Percentiles rank a stretch among this genome's conserved stretches.
Evolutionary conservation across 1,139 yeast species (phyloP).

Genomic region (Hanseniaspora uvarum): DNA sequence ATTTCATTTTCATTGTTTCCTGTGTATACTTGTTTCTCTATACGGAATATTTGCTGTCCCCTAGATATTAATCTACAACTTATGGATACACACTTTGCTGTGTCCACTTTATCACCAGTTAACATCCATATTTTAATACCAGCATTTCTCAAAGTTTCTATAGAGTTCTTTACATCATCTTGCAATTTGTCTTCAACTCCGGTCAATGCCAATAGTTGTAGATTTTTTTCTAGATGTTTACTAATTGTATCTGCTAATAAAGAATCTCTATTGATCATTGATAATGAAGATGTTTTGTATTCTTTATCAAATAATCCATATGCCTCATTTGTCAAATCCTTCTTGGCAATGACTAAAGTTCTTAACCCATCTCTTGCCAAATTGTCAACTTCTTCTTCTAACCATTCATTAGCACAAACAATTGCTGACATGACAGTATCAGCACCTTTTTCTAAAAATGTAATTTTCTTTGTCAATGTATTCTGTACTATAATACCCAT

Average conservation of each 20-base stretch:
- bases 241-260: slow-evolving; percentile 59
- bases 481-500: slow-evolving; percentile 86
- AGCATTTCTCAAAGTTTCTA: slow-evolving; percentile 86
- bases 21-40: slow-evolving; percentile 52
- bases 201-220: slow-evolving; percentile 82
- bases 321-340: slow-evolving; percentile 44
- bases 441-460: slow-evolving; percentile 92
- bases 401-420: slow-evolving; percentile 83
- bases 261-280: slow-evolving; percentile 70
- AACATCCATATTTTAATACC: slow-evolving; percentile 98
- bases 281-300: slow-evolving; percentile 61
- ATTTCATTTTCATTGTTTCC: slow-evolving; percentile 42
- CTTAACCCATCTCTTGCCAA: slow-evolving; percentile 98
- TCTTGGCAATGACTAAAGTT: slow-evolving; percentile 84
- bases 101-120: slow-evolving; percentile 97
- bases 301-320: slow-evolving; percentile 55
- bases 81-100: slow-evolving; percentile 93
- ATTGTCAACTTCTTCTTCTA: slow-evolving; percentile 92
- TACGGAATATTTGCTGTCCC: slow-evolving; percentile 85
- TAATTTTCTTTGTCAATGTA: slow-evolving; percentile 40
- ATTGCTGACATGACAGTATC: slow-evolving; percentile 88
- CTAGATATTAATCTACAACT: slow-evolving; percentile 85
- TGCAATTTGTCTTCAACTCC: slow-evolving; percentile 97
- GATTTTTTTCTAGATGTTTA: slow-evolving; percentile 65
- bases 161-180: slow-evolving; percentile 78